Evolutionary conservation across 2,329 filamentous ascomycete species (phyloP).

Genomic region (Colletotrichum sp.): DNA sequence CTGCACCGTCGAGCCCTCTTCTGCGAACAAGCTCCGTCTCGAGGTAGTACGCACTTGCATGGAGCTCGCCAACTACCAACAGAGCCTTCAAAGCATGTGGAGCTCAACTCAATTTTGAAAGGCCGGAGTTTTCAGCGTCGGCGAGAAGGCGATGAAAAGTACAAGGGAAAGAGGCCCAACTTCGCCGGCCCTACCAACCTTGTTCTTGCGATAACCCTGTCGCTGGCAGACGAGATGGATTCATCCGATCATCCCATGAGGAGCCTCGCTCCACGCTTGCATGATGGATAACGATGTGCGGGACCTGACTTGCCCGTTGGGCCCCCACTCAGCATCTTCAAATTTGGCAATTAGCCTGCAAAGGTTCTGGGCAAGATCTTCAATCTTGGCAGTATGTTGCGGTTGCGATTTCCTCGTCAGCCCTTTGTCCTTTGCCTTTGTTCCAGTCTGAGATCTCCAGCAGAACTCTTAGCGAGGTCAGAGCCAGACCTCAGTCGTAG

Average conservation of each 20-base stretch:
- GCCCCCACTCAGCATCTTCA: not conserved
- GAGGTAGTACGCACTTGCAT: constrained; percentile 9
- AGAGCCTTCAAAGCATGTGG: not conserved
- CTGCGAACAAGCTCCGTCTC: constrained; percentile 10
- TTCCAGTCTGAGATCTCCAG: not conserved
- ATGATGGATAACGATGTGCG: constrained; percentile 12
- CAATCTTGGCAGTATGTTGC: not conserved
- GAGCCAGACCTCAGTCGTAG: not conserved
- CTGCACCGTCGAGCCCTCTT: not conserved
- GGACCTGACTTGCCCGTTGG: constrained; percentile 16
- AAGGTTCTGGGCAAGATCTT: constrained; percentile 6
- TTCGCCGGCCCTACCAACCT: constrained; percentile 5
- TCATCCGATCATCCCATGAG: constrained; percentile 9
- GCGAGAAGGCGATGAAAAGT: not conserved
- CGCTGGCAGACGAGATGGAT: constrained; percentile 3
- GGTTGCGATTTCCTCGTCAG: not conserved
- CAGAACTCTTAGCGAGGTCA: not conserved
- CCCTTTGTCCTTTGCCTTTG: not conserved
- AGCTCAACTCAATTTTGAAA: not conserved
- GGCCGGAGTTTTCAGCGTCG: not conserved
- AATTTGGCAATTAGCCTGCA: not conserved
- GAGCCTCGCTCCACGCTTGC: constrained; percentile 8
- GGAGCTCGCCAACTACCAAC: constrained; percentile 7
- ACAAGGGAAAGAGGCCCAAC: not conserved
- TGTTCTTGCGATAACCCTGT: not conserved